Base-by-base conservation (phyloP, 331 rosid genomes). In the Rhamnella rubrinervis region DNA sequence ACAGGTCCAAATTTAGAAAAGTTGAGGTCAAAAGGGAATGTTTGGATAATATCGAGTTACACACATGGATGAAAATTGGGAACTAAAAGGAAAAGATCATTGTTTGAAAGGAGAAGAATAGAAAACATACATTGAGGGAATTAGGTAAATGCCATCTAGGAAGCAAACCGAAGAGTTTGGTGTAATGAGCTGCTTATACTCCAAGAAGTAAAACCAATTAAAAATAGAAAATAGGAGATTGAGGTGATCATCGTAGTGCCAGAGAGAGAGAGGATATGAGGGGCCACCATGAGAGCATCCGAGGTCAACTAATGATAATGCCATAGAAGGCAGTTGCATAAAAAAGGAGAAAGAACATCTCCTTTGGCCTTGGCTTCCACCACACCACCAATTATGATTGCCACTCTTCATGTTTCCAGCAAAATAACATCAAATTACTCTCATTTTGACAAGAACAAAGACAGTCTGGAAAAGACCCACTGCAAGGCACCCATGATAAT, bases 121-220 rank as follows among this genome's bases (percentile, higher is more conserved):
- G 25, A 7, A 13, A 66, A 49, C 55, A 64, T 79, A 93, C 98
- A 58, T 86, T 90, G 78, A 84, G 88, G 67, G 65, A 76, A 59
- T 46, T 78, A 64, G 93, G 76, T 39, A 83, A 28, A 75, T 86
- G 78, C 91, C 97, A 93, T 46, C 96, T 95, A 3, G 85, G 77
- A 66, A 95, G 97, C 84, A 93, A 77, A 40, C 88, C 87, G 12
- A 37, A 79, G 53, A 90, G 84, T 61, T 67, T 76, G 40, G 80
- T 63, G 70, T 84, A 57, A 71, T 85, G 73, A 68, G 87, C 97
- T 93, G 77, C 40, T 41, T 10, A 23, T 55, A 38, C 23, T 23
- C 23, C 1, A 23, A 23, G 23, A 23, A 23, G 23, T 23, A 1
- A 23, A 23, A 23, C 23, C 23, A 23, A 23, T 23, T 23, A 23